Evolutionary conservation across 2,329 filamentous ascomycete species (phyloP).

Genomic region (Aureobasidium pullulans): DNA sequence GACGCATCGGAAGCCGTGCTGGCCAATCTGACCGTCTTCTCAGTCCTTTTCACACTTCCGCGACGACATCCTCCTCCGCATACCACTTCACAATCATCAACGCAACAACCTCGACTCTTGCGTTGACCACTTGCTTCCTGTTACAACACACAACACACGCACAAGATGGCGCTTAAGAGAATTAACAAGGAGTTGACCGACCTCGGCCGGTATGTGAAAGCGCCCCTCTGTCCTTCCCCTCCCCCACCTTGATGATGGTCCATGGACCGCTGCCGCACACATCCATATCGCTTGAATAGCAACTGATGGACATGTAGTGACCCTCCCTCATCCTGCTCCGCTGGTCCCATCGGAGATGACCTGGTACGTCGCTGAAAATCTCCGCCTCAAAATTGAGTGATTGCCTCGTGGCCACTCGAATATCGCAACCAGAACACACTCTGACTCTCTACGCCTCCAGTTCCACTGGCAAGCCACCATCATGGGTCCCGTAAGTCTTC

Average conservation of each 20-base stretch:
- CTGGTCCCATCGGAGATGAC: slow-evolving; percentile 93
- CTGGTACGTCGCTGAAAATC: slow-evolving; percentile 60
- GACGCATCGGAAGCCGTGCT: slow-evolving; percentile 2
- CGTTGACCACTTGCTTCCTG: neutral
- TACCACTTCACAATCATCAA: slow-evolving; percentile 16
- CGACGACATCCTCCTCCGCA: slow-evolving; percentile 17
- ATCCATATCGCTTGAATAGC: slow-evolving; percentile 6
- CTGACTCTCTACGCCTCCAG: slow-evolving; percentile 44
- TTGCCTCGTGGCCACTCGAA: slow-evolving; percentile 13
- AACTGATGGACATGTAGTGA: slow-evolving; percentile 57
- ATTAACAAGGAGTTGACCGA: slow-evolving; percentile 93
- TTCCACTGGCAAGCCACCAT: slow-evolving; percentile 99
- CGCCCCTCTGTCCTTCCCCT: slow-evolving; percentile 6
- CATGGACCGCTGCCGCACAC: neutral
- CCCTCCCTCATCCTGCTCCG: slow-evolving; percentile 96
- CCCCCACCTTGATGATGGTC: slow-evolving; percentile 8
- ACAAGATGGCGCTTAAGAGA: slow-evolving; percentile 76
- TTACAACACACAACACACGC: slow-evolving; percentile 18
- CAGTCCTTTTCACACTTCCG: slow-evolving; percentile 11
- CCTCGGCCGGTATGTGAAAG: slow-evolving; percentile 63
- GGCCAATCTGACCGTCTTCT: slow-evolving; percentile 9
- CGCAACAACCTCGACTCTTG: slow-evolving; percentile 6
- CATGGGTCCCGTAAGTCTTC: slow-evolving; percentile 86
- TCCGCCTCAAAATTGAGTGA: slow-evolving; percentile 8
- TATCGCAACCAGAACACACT: slow-evolving; percentile 18